Evolutionary conservation across 768 basidiomycete genomes (phyloP).

Genomic region (Pleurotus tuber-regium): DNA sequence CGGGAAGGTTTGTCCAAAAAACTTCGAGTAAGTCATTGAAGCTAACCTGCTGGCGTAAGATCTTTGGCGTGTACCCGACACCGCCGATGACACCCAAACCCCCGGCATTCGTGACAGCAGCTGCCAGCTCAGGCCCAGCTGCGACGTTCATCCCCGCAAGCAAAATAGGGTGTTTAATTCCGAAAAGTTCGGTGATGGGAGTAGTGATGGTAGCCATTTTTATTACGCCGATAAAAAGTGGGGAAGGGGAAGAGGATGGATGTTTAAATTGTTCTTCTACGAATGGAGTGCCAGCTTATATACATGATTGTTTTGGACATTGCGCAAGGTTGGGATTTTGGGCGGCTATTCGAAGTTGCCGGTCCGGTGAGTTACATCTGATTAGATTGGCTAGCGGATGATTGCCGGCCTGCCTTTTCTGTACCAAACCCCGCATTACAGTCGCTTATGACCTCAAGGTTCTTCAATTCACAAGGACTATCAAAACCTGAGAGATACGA

Average conservation of each 20-base stretch:
- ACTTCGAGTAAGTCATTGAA: not conserved
- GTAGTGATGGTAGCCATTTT: constrained; percentile 69
- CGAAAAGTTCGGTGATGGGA: constrained; percentile 86
- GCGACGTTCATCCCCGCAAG: constrained; percentile 66
- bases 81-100: constrained; percentile 94
- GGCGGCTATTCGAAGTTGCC: constrained; percentile 2
- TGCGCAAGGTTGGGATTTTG: not conserved
- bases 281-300: not conserved
- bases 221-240: constrained; percentile 3
- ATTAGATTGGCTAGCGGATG: not conserved
- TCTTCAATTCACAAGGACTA: not conserved
- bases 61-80: constrained; percentile 80
- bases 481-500: not conserved
- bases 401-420: not conserved
- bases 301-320: constrained; percentile 7
- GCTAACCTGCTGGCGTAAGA: constrained; percentile 72
- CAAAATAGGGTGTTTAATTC: constrained; percentile 84
- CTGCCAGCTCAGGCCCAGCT: constrained; percentile 77
- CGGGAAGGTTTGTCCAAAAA: not conserved
- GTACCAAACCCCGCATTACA: not conserved
- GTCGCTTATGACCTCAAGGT: not conserved
- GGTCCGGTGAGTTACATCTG: constrained; percentile 6
- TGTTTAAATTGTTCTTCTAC: not conserved
- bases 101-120: constrained; percentile 89
- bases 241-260: not conserved